A percentile compares a stretch with the other conserved stretches of the same genome.
Evolutionary conservation across 768 basidiomycete species (phyloP).

Genomic region (Podaxis sp.): DNA sequence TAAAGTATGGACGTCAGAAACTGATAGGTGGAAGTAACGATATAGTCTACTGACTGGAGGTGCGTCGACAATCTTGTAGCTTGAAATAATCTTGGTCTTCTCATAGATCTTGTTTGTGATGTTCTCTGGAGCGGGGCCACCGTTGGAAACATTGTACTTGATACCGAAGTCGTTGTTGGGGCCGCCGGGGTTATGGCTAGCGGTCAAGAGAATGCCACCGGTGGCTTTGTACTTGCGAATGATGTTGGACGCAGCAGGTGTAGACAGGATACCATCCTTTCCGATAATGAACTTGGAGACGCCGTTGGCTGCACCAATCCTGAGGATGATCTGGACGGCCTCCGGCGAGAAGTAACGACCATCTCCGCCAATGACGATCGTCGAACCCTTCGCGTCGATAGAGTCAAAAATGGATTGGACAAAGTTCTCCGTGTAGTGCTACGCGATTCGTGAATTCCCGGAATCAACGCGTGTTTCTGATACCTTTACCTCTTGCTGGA

Average conservation of each 20-base stretch:
- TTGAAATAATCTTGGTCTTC: constrained; percentile 81
- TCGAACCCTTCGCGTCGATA: constrained; percentile 75
- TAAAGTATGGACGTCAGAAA: constrained; percentile 26
- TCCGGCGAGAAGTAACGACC: constrained; percentile 91
- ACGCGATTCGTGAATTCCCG: neutral
- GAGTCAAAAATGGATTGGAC: constrained; percentile 92
- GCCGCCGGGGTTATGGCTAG: constrained; percentile 97
- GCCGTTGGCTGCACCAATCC: constrained; percentile 92
- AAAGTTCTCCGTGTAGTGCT: constrained; percentile 99
- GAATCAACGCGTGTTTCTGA: neutral
- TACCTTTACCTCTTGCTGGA: constrained; percentile 85
- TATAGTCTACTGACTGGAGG: constrained; percentile 54
- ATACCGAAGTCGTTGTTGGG: constrained; percentile 99
- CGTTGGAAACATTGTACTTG: constrained; percentile 98
- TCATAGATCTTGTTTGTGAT: constrained; percentile 96
- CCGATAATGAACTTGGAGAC: constrained; percentile 92
- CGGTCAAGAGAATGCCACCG: constrained; percentile 96
- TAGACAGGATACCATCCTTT: constrained; percentile 89
- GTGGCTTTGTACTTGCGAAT: constrained; percentile 96
- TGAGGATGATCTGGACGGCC: constrained; percentile 87
- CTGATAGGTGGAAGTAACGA: neutral
- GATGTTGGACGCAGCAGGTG: constrained; percentile 94
- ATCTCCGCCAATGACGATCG: constrained; percentile 95
- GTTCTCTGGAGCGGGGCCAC: constrained; percentile 94
- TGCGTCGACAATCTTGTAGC: constrained; percentile 83